Base-by-base conservation (phyloP, 2,329 filamentous ascomycete species). In the Ceratocystis smalleyi region DNA sequence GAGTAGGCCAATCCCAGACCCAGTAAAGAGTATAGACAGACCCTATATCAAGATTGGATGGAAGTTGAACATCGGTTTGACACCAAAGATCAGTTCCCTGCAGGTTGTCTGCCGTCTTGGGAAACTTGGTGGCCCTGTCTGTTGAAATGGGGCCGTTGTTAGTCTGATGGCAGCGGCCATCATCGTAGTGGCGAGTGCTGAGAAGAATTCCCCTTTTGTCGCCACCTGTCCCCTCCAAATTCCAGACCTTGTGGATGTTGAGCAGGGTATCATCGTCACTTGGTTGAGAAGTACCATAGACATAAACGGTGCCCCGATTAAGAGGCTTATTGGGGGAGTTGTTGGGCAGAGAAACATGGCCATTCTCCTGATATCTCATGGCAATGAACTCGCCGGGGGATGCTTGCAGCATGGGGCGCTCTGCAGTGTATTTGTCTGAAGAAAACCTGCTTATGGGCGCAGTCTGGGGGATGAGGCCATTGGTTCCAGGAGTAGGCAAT, bases 1-100 rank as follows among this genome's bases (percentile, higher is more conserved):
- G 77, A 15, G 83, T 85, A 2, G 87, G 86, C 89, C 91, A 99
- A 74, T 95, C 87, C 94, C 94, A 97, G 57, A 96, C 86, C 92
- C 92, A 97, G 78, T 96, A 95, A 62, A 96, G 75, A 2, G 90
- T 92, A 73, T 91, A 89, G 32, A 80, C 79, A 35, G 84, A 81
- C 55, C 84, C 83, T 8, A 78, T 73, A n/a, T 80, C 74, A 59
- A 83, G 77, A 69, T 87, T 81, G 4, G 77, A 71, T 0, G 94
- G 94, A 15, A 99, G 77, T 70, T 85, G 79, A 59, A 96, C 77
- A 71, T 94, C 85, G 43, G 85, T 85, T 74, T 96, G 91, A 75
- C 94, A 97, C 77, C 81, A 85, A 61, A 91, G 77, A 69, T 86
- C 82, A 57, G 75, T 74, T 30, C 81, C 82, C 73, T 79, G 79